Evolutionary conservation across 2,329 filamentous ascomycete species (phyloP).

Genomic region (Sarocladium strictum): DNA sequence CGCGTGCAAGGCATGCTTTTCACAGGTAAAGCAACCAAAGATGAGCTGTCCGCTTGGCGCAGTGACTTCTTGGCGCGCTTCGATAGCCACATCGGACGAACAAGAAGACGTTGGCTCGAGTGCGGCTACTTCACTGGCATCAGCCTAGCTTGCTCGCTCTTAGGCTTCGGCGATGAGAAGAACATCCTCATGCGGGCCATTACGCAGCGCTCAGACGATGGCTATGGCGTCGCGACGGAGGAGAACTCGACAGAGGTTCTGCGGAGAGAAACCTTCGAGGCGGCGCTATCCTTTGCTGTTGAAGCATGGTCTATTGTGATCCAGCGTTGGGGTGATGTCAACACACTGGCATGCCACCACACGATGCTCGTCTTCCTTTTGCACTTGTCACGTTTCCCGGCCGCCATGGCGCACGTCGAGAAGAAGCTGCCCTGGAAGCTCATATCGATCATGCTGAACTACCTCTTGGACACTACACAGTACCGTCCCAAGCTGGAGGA

Average conservation of each 20-base stretch:
- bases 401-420: constrained; percentile 39
- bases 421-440: constrained; percentile 46
- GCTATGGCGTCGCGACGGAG: constrained; percentile 19
- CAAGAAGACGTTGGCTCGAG: constrained; percentile 46
- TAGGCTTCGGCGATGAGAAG: constrained; percentile 31
- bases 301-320: constrained; percentile 42
- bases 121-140: constrained; percentile 34
- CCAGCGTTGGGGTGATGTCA: constrained; percentile 47
- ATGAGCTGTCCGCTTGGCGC: constrained; percentile 39
- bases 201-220: constrained; percentile 21
- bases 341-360: constrained; percentile 58
- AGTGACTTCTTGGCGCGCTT: constrained; percentile 47
- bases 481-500: constrained; percentile 19
- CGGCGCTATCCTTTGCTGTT: constrained; percentile 35
- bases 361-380: constrained; percentile 54
- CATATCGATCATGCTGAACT: constrained; percentile 32
- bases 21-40: constrained; percentile 35
- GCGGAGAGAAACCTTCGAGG: constrained; percentile 22
- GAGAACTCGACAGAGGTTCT: constrained; percentile 18
- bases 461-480: constrained; percentile 15
- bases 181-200: constrained; percentile 40
- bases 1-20: constrained; percentile 61
- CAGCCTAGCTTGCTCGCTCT: constrained; percentile 23
- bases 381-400: constrained; percentile 34
- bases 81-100: constrained; percentile 49